Conservation (phyloP, 2,329 filamentous ascomycete species). For the Nannizziopsis arthrosporioides region DNA sequence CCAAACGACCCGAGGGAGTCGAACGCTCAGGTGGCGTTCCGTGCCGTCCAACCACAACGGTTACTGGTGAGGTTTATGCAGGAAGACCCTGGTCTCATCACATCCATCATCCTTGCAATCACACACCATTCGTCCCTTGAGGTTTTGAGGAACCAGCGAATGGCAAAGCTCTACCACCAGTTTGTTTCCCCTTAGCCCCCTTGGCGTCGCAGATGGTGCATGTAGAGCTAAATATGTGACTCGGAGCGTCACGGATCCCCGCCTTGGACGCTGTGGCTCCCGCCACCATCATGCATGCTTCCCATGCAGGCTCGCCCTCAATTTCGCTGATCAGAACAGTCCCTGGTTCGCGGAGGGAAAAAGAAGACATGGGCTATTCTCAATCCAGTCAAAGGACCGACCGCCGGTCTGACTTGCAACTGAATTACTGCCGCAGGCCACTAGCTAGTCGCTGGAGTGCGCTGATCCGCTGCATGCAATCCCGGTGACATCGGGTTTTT, state of each 20-base stretch:
- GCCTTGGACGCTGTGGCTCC: neutral
- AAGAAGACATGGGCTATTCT: too few species aligned
- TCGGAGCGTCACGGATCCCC: constrained; percentile 1
- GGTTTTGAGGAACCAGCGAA: neutral
- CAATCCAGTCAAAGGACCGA: too few species aligned
- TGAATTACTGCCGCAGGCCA: too few species aligned
- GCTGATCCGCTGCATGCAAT: neutral
- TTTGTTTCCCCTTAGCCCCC: neutral
- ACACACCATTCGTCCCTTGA: neutral
- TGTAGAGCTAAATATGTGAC: neutral
- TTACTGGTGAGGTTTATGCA: neutral
- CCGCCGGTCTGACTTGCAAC: too few species aligned
- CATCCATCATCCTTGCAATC: constrained; percentile 7
- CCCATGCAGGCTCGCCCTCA: neutral
- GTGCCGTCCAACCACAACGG: constrained; percentile 3
- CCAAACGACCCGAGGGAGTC: neutral
- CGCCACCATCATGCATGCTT: constrained; percentile 7
- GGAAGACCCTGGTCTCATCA: constrained; percentile 2
- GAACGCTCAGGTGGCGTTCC: neutral
- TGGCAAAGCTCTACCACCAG: neutral
- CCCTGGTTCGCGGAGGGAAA: too few species aligned
- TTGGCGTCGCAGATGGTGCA: constrained; percentile 4
- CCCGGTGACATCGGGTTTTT: neutral
- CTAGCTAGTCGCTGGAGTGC: too few species aligned
- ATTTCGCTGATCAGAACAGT: too few species aligned